Conservation (phyloP, 2,329 filamentous ascomycete genomes). For the Alternaria alternata region DNA sequence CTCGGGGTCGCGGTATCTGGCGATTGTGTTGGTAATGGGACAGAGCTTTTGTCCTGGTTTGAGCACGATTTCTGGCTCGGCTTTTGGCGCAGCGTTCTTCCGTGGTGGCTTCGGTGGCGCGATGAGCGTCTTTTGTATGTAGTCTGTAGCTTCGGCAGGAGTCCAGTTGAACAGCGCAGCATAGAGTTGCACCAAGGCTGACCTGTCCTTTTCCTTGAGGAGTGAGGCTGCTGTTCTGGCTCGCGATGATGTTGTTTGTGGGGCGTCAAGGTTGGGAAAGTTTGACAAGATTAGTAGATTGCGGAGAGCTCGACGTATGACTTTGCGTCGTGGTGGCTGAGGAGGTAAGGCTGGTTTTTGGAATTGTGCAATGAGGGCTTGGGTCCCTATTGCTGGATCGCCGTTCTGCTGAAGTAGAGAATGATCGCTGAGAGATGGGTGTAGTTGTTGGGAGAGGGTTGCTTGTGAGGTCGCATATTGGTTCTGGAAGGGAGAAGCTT, state of each 20-base stretch:
- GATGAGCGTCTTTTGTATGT: slow-evolving; percentile 53
- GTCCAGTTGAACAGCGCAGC: slow-evolving; percentile 50
- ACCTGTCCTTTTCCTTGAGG: slow-evolving; percentile 47
- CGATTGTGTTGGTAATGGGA: slow-evolving; percentile 81
- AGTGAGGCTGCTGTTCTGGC: slow-evolving; percentile 59
- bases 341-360: slow-evolving; percentile 31
- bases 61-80: slow-evolving; percentile 24
- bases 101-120: slow-evolving; percentile 49
- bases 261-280: slow-evolving; percentile 53
- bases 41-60: slow-evolving; percentile 60
- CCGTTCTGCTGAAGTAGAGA: slow-evolving; percentile 19
- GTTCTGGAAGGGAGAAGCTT: slow-evolving; percentile 25
- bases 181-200: slow-evolving; percentile 65
- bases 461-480: slow-evolving; percentile 32
- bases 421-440: slow-evolving; percentile 42
- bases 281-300: slow-evolving; percentile 65
- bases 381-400: slow-evolving; percentile 22
- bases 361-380: slow-evolving; percentile 33
- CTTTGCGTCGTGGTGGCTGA: slow-evolving; percentile 37
- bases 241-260: slow-evolving; percentile 45
- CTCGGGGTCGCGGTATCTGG: slow-evolving; percentile 82
- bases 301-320: slow-evolving; percentile 62
- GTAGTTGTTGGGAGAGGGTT: slow-evolving; percentile 34
- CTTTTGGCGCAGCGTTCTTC: slow-evolving; percentile 42
- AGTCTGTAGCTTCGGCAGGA: slow-evolving; percentile 36